Conservation (phyloP, 768 basidiomycete species). For the Psilocybe cubensis region DNA sequence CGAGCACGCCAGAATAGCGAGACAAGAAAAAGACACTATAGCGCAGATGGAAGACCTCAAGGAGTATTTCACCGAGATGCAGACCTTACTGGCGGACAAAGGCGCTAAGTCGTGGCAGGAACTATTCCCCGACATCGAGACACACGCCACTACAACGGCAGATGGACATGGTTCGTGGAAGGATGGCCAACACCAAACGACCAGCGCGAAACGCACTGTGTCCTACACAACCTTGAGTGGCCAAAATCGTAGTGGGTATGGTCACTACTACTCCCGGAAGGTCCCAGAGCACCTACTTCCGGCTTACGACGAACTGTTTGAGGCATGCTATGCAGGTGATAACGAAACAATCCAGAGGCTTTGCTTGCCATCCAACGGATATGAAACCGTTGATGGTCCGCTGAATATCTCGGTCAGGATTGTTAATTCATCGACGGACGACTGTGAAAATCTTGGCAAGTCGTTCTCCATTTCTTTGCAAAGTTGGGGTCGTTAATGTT, state of each 20-base stretch:
- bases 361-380: constrained; percentile 49
- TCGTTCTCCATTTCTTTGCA: background rate
- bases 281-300: constrained; percentile 37
- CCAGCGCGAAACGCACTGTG: too few species aligned
- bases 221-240: too few species aligned
- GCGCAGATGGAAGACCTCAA: constrained; percentile 27
- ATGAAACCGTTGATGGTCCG: constrained; percentile 23
- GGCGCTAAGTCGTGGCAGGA: constrained; percentile 49
- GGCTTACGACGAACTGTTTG: constrained; percentile 57
- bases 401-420: constrained; percentile 49
- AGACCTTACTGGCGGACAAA: constrained; percentile 32
- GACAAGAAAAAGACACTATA: constrained; percentile 6
- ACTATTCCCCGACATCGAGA: constrained; percentile 33
- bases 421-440: constrained; percentile 15
- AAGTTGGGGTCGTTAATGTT: background rate
- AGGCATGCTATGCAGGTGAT: constrained; percentile 58
- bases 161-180: too few species aligned
- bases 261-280: constrained; percentile 25
- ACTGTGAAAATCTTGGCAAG: constrained; percentile 25
- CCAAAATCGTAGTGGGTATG: too few species aligned
- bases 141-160: constrained; percentile 7
- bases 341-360: constrained; percentile 52
- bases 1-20: background rate
- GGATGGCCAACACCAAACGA: too few species aligned
- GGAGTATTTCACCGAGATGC: constrained; percentile 36